Evolutionary conservation across 164 flowering plant species (phyloP).

Genomic region (Nymphaea thermarum): DNA sequence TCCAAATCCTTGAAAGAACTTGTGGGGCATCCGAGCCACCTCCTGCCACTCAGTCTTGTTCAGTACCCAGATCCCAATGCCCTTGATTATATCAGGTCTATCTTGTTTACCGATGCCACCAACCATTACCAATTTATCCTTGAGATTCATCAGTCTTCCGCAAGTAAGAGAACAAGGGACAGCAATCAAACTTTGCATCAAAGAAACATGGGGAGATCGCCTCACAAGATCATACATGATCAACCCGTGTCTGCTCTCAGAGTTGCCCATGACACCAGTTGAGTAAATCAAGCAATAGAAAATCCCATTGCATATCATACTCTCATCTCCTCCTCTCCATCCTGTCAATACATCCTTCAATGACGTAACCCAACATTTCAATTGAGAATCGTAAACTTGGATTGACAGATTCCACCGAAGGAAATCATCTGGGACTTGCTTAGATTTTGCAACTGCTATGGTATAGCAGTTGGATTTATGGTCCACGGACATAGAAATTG

Average conservation of each 20-base stretch:
- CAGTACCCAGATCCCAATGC: conserved; percentile 79
- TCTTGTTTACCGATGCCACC: conserved; percentile 48
- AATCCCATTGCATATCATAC: conserved; percentile 68
- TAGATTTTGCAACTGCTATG: conserved; percentile 60
- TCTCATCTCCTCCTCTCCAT: conserved; percentile 94
- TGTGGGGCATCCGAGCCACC: conserved; percentile 78
- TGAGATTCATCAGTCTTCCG: conserved; percentile 81
- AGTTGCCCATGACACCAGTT: conserved; percentile 32
- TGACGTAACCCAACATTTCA: conserved; percentile 50
- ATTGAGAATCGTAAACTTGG: conserved; percentile 54
- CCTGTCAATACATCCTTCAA: conserved; percentile 58
- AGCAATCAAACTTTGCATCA: conserved; percentile 48
- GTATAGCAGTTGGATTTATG: conserved; percentile 30
- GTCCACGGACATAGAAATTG: conserved; percentile 60
- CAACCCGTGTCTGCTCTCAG: conserved; percentile 66
- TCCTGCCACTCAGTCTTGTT: conserved; percentile 69
- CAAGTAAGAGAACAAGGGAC: conserved; percentile 85
- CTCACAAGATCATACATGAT: conserved; percentile 44
- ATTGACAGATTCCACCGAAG: conserved; percentile 80
- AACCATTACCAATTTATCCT: conserved; percentile 81
- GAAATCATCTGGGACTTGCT: conserved; percentile 70
- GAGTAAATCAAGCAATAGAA: conserved; percentile 75
- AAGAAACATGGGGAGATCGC: conserved; percentile 26
- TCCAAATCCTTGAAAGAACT: conserved; percentile 82
- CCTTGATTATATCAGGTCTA: conserved; percentile 73